Base-by-base conservation (phyloP, 2,329 filamentous ascomycete species). In the Pleurostoma richardsiae region DNA sequence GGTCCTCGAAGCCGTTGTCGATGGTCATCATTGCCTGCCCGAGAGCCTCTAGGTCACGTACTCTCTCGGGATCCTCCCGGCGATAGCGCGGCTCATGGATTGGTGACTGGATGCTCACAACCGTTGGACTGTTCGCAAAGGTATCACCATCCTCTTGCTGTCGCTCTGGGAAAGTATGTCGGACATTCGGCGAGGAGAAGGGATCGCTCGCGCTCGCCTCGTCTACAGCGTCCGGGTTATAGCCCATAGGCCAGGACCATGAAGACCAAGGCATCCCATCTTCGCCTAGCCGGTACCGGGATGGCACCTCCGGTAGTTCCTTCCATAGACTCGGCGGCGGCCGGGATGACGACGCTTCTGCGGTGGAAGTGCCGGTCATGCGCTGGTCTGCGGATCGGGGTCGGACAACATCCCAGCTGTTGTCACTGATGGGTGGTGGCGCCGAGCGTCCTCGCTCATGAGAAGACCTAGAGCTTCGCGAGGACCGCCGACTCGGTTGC, bases 1-100 rank as follows among this genome's bases (percentile, higher is more conserved):
- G 75, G 50, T 74, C 71, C 61, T 80, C 76, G 52, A 80, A 79
- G 3, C 76, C 76, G 53, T 79, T 80, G 54, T 80, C 76, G 3
- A 80, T 71, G 3, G 76, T 79, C 64, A 79, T 71, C 68, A 80
- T 70, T 36, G 76, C 76, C 4, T 70, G 68, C 7, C 74, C 76
- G 4, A 80, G 62, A 0, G 71, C 67, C 46, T 73, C 73, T 3
- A 79, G 68, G 40, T 78, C 71, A 11, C 57, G 54, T 6, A 56
- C 62, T 10, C 60, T 54, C 30, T 62, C 60, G 1, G 68, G 65
- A 39, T 73, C 71, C 27, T 56, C 52, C 10, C 52, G 54, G 11
- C 52, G 55, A 36, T 47, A 43, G 3, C 51, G 44, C 3, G 43
- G 46, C 28, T 49, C 52, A 7, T 58, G 43, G 48, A 57, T 44